phyloP scores from a whole-genome alignment of 2,329 filamentous ascomycete genomes.

The Davidsoniella australis region DNA sequence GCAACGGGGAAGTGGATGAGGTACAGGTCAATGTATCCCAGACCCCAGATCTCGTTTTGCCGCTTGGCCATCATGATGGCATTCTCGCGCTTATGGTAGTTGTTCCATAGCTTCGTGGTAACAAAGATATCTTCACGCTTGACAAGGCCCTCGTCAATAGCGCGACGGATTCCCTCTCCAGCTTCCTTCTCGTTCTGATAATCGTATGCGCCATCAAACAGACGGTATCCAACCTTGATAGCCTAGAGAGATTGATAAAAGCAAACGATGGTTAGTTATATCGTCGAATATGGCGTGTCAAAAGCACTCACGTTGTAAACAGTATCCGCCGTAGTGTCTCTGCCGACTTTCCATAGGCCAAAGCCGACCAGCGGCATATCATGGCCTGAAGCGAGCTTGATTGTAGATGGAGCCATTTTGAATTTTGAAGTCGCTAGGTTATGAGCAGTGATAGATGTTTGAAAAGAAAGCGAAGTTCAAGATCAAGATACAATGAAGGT shows the following conservation, averaged over 20 bases:
- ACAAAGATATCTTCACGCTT: slow-evolving; percentile 70
- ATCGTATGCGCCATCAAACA: slow-evolving; percentile 47
- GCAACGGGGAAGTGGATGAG: slow-evolving; percentile 80
- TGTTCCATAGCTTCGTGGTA: slow-evolving; percentile 86
- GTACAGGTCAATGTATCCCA: slow-evolving; percentile 85
- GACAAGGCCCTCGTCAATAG: slow-evolving; percentile 56
- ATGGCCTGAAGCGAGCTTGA: slow-evolving; percentile 47
- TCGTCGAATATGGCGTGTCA: neutral
- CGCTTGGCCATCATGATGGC: slow-evolving; percentile 60
- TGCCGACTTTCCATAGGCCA: slow-evolving; percentile 71
- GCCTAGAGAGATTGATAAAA: slow-evolving; percentile 19
- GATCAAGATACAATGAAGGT: no score
- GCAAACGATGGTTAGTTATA: neutral
- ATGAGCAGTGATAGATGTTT: no score
- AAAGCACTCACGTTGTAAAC: slow-evolving; percentile 42
- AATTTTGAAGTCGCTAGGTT: neutral
- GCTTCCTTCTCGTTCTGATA: slow-evolving; percentile 72
- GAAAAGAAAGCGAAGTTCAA: no score
- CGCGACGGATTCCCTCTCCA: slow-evolving; percentile 59
- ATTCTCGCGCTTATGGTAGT: slow-evolving; percentile 66
- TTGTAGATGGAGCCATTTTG: slow-evolving; percentile 15
- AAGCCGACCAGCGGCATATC: slow-evolving; percentile 64
- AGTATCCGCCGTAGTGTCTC: slow-evolving; percentile 52
- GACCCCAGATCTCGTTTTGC: slow-evolving; percentile 64
- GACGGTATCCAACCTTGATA: slow-evolving; percentile 44